These are phyloP conservation scores for Apiotrichum mycotoxinovorans DNA, from an alignment of 1,284 basidiomycete species.

Conservation along the genomic window DNA sequence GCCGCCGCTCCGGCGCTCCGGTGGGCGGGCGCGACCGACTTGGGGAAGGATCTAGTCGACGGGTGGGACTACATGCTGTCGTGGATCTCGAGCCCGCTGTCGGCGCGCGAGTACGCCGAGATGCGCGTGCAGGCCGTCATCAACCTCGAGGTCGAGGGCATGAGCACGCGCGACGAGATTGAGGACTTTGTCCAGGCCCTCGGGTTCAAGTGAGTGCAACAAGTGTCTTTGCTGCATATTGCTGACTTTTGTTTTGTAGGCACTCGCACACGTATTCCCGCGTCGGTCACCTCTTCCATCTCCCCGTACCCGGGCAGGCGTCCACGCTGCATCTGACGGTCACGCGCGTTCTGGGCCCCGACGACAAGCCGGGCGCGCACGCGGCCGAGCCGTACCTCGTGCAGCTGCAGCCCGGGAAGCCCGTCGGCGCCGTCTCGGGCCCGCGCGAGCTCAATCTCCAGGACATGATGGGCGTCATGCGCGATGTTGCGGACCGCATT, in stretches of 20 bases:
- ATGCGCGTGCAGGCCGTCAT: constrained; percentile 35
- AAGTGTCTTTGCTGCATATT: not conserved
- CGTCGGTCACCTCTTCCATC: constrained; percentile 35
- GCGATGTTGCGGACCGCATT: constrained; percentile 26
- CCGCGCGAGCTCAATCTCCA: constrained; percentile 27
- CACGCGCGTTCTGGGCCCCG: constrained; percentile 20
- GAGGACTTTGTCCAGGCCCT: constrained; percentile 35
- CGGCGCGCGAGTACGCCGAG: constrained; percentile 36
- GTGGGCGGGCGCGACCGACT: not conserved
- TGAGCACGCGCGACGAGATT: constrained; percentile 24
- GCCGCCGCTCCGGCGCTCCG: not conserved
- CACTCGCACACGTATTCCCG: constrained; percentile 35
- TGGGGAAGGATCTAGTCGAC: constrained; percentile 1
- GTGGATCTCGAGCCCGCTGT: constrained; percentile 34
- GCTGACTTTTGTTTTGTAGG: constrained; percentile 2
- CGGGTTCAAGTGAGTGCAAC: constrained; percentile 37
- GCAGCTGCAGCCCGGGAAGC: constrained; percentile 33
- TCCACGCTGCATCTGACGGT: constrained; percentile 34
- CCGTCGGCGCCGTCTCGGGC: constrained; percentile 28
- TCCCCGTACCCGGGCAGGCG: constrained; percentile 31
- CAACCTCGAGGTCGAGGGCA: constrained; percentile 30
- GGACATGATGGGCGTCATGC: constrained; percentile 37
- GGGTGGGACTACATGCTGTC: constrained; percentile 24
- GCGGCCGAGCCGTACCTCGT: constrained; percentile 36
- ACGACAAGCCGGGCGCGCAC: constrained; percentile 4